A percentile compares a stretch with the other conserved stretches of the same genome.
Evolutionary conservation across 192 early-diverging fungal species (phyloP).

Genomic region (Mortierella antarctica): DNA sequence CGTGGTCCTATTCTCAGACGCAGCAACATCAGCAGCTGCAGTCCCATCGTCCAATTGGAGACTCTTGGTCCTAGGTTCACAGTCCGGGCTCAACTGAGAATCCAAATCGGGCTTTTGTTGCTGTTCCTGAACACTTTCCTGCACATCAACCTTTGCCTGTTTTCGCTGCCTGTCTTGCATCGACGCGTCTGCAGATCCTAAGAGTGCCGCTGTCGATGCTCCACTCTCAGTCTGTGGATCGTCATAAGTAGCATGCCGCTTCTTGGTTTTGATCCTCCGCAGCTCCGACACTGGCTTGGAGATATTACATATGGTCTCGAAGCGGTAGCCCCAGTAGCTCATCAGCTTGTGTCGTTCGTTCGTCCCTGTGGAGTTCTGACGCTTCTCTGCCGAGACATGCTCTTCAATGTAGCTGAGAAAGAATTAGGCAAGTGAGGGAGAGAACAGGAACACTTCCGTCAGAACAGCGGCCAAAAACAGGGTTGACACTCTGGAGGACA

Average conservation of each 20-base stretch:
- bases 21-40: neutral
- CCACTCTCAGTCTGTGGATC: too few species aligned
- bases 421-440: neutral
- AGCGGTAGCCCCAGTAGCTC: conserved; percentile 92
- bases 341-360: conserved; percentile 71
- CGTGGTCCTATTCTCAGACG: too few species aligned
- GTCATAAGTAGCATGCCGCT: neutral
- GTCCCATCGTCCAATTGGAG: neutral
- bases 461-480: neutral
- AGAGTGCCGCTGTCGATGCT: too few species aligned
- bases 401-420: conserved; percentile 84
- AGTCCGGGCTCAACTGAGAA: neutral
- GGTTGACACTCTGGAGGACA: conserved; percentile 13
- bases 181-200: too few species aligned
- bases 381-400: conserved; percentile 59
- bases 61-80: neutral
- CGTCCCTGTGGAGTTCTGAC: conserved; percentile 44
- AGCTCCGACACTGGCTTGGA: conserved; percentile 62
- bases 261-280: conserved; percentile 24
- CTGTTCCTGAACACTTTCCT: too few species aligned
- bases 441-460: neutral
- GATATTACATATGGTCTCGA: conserved; percentile 83
- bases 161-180: too few species aligned
- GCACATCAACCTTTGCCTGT: too few species aligned
- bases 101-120: neutral